Evolutionary conservation across 169 alveolate genomes (phyloP).

Genomic region (Plasmodium yoelii): DNA sequence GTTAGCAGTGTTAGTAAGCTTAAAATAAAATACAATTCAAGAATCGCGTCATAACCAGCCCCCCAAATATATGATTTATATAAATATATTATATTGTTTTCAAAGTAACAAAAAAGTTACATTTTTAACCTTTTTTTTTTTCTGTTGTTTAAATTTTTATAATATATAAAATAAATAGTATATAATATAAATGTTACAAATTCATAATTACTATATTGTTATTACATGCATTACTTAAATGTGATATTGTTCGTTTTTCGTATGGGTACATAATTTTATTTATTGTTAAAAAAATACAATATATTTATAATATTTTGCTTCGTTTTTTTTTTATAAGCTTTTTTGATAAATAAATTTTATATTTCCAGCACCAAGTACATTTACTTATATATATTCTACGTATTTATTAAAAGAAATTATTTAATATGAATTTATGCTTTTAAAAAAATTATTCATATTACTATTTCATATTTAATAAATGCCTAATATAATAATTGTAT

Average conservation of each 20-base stretch:
- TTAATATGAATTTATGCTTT: too few relatives aligned
- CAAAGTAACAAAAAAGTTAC: neutral
- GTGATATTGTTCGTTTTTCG: neutral
- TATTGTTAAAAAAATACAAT: neutral
- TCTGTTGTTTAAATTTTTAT: neutral
- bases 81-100: neutral
- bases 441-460: too few relatives aligned
- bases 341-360: neutral
- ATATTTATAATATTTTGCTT: neutral
- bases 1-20: too few relatives aligned
- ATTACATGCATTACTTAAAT: neutral
- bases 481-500: too few relatives aligned
- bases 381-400: too few relatives aligned
- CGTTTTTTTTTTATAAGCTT: neutral
- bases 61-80: too few relatives aligned
- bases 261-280: neutral
- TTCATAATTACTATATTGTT: neutral
- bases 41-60: too few relatives aligned
- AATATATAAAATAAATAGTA: neutral
- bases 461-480: too few relatives aligned
- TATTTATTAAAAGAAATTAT: too few relatives aligned
- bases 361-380: neutral
- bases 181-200: neutral
- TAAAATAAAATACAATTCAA: too few relatives aligned
- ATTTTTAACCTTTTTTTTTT: neutral